Evolutionary conservation across 2,329 filamentous ascomycete species (phyloP), one percentile per base, ranked within the genome.

Genomic region (Dothiorella sarmentorum): DNA sequence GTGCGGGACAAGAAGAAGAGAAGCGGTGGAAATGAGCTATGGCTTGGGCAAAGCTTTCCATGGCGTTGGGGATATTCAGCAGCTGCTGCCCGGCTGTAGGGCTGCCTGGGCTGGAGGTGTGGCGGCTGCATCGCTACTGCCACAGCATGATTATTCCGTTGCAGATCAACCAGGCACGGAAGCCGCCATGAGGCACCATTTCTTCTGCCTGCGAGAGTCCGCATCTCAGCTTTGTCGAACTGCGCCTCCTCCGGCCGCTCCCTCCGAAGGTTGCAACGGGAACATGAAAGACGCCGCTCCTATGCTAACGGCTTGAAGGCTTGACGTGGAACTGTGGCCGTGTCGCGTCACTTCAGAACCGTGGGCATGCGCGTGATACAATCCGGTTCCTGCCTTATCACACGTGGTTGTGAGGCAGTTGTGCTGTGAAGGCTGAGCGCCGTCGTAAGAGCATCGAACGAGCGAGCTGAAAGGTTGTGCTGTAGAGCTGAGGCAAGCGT

Each of bases 361-460:
- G 49, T 31, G 10, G 45, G 17, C 31, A 20, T 31, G 45, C 49
- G 49, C 49, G 45, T 51, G 49, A 53, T 35, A 20, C 20, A 29
- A 40, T 29, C 35, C 9, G 35, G 49, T 40, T 53, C 47, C 47
- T 52, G 47, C 29, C 31, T 52, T 26, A 37, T 52, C 49, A 40
- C 49, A 53, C 49, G 35, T 53, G 49, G 49, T 29, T 15, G 22
- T 10, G 49, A 22, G 15, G 15, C 49, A 29, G 49, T 22, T 17
- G 15, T 27, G 22, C 22, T 13, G 49, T 15, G 17, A n/a, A 11
- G 45, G 45, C 29, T 33, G 45, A 35, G 4, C 24, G 49, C 35
- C 33, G 49, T 53, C 49, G 49, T 53, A 53, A 53, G 49, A 53
- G 49, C 49, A 53, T 53, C 33, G 49, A 24, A 40, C 49, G 49